Evolutionary conservation across 1,284 basidiomycete genomes (phyloP).

Genomic region (Heimioporus punctisporus): DNA sequence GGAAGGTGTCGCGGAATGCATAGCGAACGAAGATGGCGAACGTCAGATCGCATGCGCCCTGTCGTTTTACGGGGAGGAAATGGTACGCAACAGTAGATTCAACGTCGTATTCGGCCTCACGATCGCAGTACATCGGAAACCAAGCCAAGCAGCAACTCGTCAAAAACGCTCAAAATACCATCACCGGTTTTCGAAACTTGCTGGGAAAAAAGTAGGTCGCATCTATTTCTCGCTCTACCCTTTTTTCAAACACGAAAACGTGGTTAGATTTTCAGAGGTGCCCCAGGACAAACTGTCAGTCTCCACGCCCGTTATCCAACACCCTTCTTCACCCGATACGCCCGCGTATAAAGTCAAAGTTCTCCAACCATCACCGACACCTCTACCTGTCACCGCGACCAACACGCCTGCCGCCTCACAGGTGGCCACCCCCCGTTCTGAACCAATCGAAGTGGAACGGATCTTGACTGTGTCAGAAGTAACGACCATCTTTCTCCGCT

Average conservation of each 20-base stretch:
- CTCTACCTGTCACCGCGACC: slow-evolving; percentile 50
- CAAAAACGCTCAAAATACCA: slow-evolving; percentile 95
- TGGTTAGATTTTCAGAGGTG: slow-evolving; percentile 72
- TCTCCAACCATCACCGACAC: slow-evolving; percentile 72
- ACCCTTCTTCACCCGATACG: slow-evolving; percentile 71
- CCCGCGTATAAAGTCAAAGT: slow-evolving; percentile 90
- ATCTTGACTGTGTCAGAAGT: slow-evolving; percentile 87
- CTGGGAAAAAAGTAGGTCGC: slow-evolving; percentile 83
- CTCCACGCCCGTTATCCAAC: slow-evolving; percentile 73
- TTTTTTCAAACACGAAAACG: not conserved
- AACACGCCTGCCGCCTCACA: slow-evolving; percentile 73
- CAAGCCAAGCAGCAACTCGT: slow-evolving; percentile 96
- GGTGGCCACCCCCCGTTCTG: slow-evolving; percentile 75
- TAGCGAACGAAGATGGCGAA: slow-evolving; percentile 99
- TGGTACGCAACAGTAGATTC: slow-evolving; percentile 50
- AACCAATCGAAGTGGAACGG: slow-evolving; percentile 77
- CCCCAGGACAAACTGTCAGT: slow-evolving; percentile 52
- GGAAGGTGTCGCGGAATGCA: slow-evolving; percentile 92
- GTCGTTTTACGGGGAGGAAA: slow-evolving; percentile 91
- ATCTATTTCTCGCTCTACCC: not conserved
- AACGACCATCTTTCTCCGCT: slow-evolving; percentile 84
- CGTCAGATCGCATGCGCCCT: slow-evolving; percentile 97
- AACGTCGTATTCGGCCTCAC: not conserved
- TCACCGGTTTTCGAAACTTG: slow-evolving; percentile 92
- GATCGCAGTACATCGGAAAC: slow-evolving; percentile 89